These are phyloP conservation scores for Trichoderma polysporum DNA, from an alignment of 2,329 filamentous ascomycete species.

Conservation along the genomic window DNA sequence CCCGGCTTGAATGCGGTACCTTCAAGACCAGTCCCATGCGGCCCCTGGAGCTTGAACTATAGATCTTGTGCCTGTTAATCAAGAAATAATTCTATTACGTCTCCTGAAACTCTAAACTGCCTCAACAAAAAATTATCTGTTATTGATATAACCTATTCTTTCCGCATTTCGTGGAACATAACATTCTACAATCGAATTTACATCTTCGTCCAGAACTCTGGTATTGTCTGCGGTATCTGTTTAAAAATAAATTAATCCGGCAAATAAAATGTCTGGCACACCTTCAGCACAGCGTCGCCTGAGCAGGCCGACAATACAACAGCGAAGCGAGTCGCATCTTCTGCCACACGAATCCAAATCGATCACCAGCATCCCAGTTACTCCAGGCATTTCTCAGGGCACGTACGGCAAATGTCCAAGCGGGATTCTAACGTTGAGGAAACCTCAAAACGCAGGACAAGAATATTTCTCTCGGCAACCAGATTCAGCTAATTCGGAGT, in stretches of 20 bases:
- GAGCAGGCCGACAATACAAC: background rate
- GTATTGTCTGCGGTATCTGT: background rate
- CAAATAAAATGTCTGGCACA: background rate
- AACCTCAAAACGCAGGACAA: background rate
- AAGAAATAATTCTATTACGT: background rate
- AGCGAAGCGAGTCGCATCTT: background rate
- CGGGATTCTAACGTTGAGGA: background rate
- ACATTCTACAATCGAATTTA: background rate
- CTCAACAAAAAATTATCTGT: background rate
- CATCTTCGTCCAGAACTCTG: background rate
- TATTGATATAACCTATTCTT: background rate
- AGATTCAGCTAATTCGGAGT: background rate
- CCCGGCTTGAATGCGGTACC: too few species aligned
- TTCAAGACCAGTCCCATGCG: background rate
- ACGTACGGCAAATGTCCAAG: background rate
- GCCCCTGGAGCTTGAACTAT: background rate
- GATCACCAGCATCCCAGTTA: slow-evolving; percentile 16
- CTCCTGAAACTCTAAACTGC: too few species aligned
- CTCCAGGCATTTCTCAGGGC: slow-evolving; percentile 14
- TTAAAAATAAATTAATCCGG: background rate
- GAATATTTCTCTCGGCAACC: background rate
- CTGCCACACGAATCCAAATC: background rate
- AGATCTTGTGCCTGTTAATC: too few species aligned
- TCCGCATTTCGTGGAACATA: background rate
- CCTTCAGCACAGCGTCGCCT: background rate